phyloP scores from a whole-genome alignment of 2,329 filamentous ascomycete genomes.

The Colletotrichum sublineola region DNA sequence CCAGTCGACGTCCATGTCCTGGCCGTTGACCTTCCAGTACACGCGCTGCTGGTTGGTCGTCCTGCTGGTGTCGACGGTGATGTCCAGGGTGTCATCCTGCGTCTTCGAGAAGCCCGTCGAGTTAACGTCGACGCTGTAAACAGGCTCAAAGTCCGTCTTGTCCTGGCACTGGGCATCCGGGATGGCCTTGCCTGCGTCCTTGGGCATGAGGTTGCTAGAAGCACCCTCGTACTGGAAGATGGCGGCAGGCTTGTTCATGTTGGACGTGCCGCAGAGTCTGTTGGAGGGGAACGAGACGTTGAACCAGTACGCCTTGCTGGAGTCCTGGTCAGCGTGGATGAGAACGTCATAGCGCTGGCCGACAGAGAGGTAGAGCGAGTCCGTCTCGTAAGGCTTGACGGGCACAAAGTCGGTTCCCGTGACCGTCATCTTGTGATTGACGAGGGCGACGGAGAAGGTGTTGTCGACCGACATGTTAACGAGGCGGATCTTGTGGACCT shows the following conservation, averaged over 20 bases:
- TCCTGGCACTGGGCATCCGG: constrained; percentile 45
- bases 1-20: constrained; percentile 56
- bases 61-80: constrained; percentile 44
- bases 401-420: constrained; percentile 76
- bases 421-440: constrained; percentile 72
- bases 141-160: constrained; percentile 44
- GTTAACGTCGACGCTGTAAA: constrained; percentile 48
- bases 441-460: constrained; percentile 69
- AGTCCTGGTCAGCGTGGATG: constrained; percentile 52
- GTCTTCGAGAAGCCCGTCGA: constrained; percentile 47
- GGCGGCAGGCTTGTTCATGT: constrained; percentile 52
- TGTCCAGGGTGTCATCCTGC: constrained; percentile 45
- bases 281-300: constrained; percentile 52
- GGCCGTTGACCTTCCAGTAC: constrained; percentile 53
- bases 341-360: constrained; percentile 61
- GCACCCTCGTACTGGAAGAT: constrained; percentile 56
- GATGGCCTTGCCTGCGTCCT: constrained; percentile 47
- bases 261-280: constrained; percentile 51
- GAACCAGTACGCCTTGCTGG: constrained; percentile 49
- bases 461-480: constrained; percentile 69
- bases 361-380: constrained; percentile 72
- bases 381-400: constrained; percentile 72
- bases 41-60: constrained; percentile 44
- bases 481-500: constrained; percentile 70
- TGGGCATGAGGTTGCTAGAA: constrained; percentile 47